Conservation (phyloP, 306 rosid genomes). For the Vigna angularis region DNA sequence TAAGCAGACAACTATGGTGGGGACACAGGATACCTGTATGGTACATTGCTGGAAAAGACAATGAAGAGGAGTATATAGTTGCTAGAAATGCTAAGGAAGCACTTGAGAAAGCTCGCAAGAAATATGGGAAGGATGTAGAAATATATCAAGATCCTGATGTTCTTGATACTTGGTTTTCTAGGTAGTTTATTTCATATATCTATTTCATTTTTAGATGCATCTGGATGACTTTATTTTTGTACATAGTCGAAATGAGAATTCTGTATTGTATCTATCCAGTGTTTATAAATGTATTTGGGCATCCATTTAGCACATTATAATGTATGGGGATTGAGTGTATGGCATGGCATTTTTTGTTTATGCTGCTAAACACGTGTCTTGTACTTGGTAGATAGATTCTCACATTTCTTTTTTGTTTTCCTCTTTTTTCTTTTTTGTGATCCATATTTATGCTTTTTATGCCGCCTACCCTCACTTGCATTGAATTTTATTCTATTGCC, state of each 20-base stretch:
- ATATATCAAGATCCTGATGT: slow-evolving; percentile 97
- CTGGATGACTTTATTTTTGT: slow-evolving; percentile 14
- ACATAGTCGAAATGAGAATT: not conserved
- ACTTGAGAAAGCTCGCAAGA: slow-evolving; percentile 69
- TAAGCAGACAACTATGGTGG: slow-evolving; percentile 99
- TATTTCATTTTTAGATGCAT: slow-evolving; percentile 20
- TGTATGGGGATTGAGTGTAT: not conserved
- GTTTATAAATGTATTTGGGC: slow-evolving; percentile 7
- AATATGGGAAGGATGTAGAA: slow-evolving; percentile 79
- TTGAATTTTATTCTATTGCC: not conserved
- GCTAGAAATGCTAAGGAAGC: slow-evolving; percentile 87
- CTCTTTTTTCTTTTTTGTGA: not conserved
- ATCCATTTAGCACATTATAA: slow-evolving; percentile 13
- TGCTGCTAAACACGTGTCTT: slow-evolving; percentile 4
- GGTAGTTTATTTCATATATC: slow-evolving; percentile 55
- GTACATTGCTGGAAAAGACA: slow-evolving; percentile 84
- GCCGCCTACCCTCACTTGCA: no score
- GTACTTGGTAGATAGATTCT: not conserved
- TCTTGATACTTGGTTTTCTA: slow-evolving; percentile 99
- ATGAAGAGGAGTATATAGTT: slow-evolving; percentile 93
- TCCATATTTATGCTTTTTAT: not conserved
- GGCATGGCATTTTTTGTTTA: slow-evolving; percentile 4
- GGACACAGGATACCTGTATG: slow-evolving; percentile 98
- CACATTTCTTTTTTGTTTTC: not conserved
- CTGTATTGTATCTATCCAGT: slow-evolving; percentile 8